Base-by-base conservation (phyloP, 1,139 yeast genomes). In the Diutina catenulata region DNA sequence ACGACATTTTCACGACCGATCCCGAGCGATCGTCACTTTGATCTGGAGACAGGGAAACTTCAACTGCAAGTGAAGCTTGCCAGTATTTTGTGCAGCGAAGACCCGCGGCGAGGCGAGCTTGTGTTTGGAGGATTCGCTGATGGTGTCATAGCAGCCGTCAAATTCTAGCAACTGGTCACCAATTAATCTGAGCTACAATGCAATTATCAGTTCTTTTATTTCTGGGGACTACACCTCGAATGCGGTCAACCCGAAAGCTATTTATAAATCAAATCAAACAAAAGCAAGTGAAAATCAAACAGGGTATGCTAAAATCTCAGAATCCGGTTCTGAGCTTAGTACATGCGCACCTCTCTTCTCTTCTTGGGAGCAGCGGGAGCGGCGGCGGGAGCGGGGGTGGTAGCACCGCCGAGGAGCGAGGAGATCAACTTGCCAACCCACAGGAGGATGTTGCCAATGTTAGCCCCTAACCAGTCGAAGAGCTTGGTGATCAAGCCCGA, bases 401-500 rank as follows among this genome's bases (percentile, higher is more conserved):
- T 37, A 28, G 3, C 39, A n/a, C n/a, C 29, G 7, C 36, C 23
- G 23, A 41, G 20, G 6, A 40, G 18, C 4, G 58, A 54, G 39
- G 48, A 49, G 42, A 55, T 54, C 42, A 58, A 49, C 37, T 59
- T 61, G 33, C 53, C 43, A 24, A 57, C 42, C 31, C 59, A 35
- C 38, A 55, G 52, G 28, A 60, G 40, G 50, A 59, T 49, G 27
- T 43, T 40, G 37, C 61, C 57, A 42, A 62, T 42, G 20, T 57
- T 52, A 39, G 54, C 47, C 41, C 53, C 57, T 47, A 50, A 54
- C 38, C 55, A 64, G 29, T 43, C 38, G 41, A 65, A 49, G 42
- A 57, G 61, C 21, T 51, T 41, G 43, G 47, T 49, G 50, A 67
- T 58, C 36, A 65, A 41, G 42, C 72, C 72, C 20, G 59, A 52